Evolutionary conservation across 2,329 filamentous ascomycete genomes (phyloP).

Genomic region (Monilinia polystroma): DNA sequence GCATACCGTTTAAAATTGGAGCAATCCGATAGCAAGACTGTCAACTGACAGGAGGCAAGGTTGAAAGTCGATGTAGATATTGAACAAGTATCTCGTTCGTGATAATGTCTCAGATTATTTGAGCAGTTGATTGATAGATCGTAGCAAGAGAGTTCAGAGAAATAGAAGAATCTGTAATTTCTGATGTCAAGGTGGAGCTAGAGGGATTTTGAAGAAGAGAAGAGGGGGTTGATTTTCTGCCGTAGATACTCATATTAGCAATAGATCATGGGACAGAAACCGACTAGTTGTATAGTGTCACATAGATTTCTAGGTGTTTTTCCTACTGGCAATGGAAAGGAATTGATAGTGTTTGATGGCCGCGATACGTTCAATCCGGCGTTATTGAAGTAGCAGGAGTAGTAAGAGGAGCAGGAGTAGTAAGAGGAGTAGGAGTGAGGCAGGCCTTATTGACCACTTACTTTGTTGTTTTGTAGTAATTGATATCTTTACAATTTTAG

Average conservation of each 20-base stretch:
- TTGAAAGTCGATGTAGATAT: background rate
- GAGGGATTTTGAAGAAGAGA: background rate
- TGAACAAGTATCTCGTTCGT: background rate
- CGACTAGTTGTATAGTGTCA: background rate
- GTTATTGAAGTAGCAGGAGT: no score
- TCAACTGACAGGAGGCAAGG: background rate
- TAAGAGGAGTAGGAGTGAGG: background rate
- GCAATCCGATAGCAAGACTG: background rate
- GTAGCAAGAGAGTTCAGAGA: background rate
- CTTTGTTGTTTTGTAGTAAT: background rate
- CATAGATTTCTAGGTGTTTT: background rate
- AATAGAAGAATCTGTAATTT: background rate
- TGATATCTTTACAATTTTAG: background rate
- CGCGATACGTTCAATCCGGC: background rate
- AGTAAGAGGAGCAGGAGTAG: background rate
- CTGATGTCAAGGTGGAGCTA: background rate
- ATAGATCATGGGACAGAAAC: background rate
- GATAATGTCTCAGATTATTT: background rate
- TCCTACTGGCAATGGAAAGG: background rate
- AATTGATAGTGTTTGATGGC: background rate
- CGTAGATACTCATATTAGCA: conserved; percentile 1
- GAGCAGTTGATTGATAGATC: background rate
- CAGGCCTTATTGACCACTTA: background rate
- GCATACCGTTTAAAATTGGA: background rate
- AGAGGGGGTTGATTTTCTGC: background rate